Evolutionary conservation across 169 alveolate species (phyloP).

Genomic region (Cryptosporidium sp.): DNA sequence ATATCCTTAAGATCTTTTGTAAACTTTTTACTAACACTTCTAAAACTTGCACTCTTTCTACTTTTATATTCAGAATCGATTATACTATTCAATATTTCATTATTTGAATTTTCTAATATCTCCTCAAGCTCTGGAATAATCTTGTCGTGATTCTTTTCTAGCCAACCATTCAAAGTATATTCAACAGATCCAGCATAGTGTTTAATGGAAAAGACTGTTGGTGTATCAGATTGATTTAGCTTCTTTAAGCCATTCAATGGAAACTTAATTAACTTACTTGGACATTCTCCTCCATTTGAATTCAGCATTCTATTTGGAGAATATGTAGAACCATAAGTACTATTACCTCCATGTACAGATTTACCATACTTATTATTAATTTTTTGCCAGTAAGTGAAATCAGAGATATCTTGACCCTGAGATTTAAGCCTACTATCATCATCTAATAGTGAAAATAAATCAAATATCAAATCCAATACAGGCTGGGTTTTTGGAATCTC

Average conservation of each 20-base stretch:
- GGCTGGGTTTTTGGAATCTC: slow-evolving; percentile 72
- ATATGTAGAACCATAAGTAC: neutral
- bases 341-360: slow-evolving; percentile 15
- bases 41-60: slow-evolving; percentile 60
- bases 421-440: slow-evolving; percentile 68
- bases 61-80: slow-evolving; percentile 30
- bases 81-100: slow-evolving; percentile 65
- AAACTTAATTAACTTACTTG: slow-evolving; percentile 23
- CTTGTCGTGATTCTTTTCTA: slow-evolving; percentile 88
- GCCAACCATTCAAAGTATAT: slow-evolving; percentile 84
- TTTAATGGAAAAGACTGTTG: slow-evolving; percentile 76
- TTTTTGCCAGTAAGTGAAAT: slow-evolving; percentile 68
- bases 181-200: slow-evolving; percentile 90
- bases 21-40: slow-evolving; percentile 81
- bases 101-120: slow-evolving; percentile 75
- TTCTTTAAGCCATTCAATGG: slow-evolving; percentile 62
- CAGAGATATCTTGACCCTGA: slow-evolving; percentile 69
- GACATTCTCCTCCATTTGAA: neutral
- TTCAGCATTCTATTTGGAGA: slow-evolving; percentile 17
- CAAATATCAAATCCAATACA: slow-evolving; percentile 43
- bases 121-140: slow-evolving; percentile 82
- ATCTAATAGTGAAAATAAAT: slow-evolving; percentile 55
- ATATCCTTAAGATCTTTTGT: slow-evolving; percentile 78
- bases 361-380: slow-evolving; percentile 62
- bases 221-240: neutral